Evolutionary conservation across 2,329 filamentous ascomycete genomes (phyloP), one percentile per base, ranked within the genome.

Genomic region (Aspergillus sp.): DNA sequence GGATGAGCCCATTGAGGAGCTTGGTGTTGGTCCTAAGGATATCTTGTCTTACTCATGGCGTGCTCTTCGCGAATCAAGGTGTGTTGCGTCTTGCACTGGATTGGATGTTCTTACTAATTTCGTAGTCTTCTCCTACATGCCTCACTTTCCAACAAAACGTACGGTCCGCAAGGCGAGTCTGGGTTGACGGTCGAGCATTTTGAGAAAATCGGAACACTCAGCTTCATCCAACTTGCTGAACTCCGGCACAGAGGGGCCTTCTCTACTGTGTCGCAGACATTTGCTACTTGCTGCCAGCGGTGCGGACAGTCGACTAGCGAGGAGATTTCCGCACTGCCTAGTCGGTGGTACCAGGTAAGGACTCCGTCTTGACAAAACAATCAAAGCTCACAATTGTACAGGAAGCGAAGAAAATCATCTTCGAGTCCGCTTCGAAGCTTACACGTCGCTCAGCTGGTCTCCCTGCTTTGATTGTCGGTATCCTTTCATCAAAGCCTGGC

Each of bases 11-110:
- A 68, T 89, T 0, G 87, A 93, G 55, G 91, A 94, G 25, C 75
- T 91, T n/a, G 86, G 90, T 15, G 84, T 89, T 4, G 90, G 88
- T 1, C 82, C 92, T 0, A 98, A 97, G 72, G 92, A 96, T 68
- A 84, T 96, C 17, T 78, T 99, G 50, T 98, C 94, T 65, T 99
- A 95, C 74, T 97, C 92, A 63, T 99, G 97, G 84, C 87, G 95
- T 68, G 91, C 92, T 5, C 82, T 97, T n/a, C 94, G 97, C 63
- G 95, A 99, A 77, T 91, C 93, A 23, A 97, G 91, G 90, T 92
- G 79, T 62, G 77, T 58, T 61, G 19, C 41, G 13, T 32, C 32
- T 41, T 15, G 8, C n/a, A 7, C 28, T 63, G 61, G 64, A 48
- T 48, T 23, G 36, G 32, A 56, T 63, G 65, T 66, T 74, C 63